Evolutionary conservation across 1,284 basidiomycete species (phyloP).

Genomic region (Rhodotorula sp.): DNA sequence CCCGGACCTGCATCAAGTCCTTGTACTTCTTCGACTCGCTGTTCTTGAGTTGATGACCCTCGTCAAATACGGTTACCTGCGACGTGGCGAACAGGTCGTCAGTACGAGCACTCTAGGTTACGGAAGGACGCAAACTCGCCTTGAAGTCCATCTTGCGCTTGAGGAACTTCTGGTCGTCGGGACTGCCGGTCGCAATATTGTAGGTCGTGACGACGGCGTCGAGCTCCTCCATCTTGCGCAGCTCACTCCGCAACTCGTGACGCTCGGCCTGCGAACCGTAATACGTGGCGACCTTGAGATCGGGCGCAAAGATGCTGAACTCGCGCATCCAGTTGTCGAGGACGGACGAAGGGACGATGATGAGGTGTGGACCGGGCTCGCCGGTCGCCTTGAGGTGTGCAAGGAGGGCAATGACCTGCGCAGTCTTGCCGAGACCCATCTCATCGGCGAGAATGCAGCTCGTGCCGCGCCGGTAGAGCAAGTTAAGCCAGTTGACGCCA

Average conservation of each 20-base stretch:
- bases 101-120: neutral
- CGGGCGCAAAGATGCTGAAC: slow-evolving; percentile 83
- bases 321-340: slow-evolving; percentile 98
- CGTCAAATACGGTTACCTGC: slow-evolving; percentile 88
- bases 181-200: slow-evolving; percentile 83
- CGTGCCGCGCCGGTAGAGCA: slow-evolving; percentile 74
- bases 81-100: neutral
- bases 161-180: slow-evolving; percentile 88
- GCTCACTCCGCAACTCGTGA: slow-evolving; percentile 67
- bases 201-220: slow-evolving; percentile 97
- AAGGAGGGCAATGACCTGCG: slow-evolving; percentile 96
- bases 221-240: slow-evolving; percentile 60
- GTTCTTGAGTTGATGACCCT: slow-evolving; percentile 96
- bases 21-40: slow-evolving; percentile 93
- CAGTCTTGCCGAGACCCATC: slow-evolving; percentile 99
- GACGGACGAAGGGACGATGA: slow-evolving; percentile 94
- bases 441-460: slow-evolving; percentile 98
- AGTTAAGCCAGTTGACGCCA: slow-evolving; percentile 95
- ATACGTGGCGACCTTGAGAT: slow-evolving; percentile 82
- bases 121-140: slow-evolving; percentile 53
- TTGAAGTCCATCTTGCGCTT: slow-evolving; percentile 81
- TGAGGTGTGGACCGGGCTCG: slow-evolving; percentile 78
- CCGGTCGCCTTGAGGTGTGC: slow-evolving; percentile 79
- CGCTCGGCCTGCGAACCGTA: slow-evolving; percentile 91
- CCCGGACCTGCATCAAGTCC: slow-evolving; percentile 77